Evolutionary conservation across 2,329 filamentous ascomycete genomes (phyloP).

Genomic region (Nigrospora sphaerica): DNA sequence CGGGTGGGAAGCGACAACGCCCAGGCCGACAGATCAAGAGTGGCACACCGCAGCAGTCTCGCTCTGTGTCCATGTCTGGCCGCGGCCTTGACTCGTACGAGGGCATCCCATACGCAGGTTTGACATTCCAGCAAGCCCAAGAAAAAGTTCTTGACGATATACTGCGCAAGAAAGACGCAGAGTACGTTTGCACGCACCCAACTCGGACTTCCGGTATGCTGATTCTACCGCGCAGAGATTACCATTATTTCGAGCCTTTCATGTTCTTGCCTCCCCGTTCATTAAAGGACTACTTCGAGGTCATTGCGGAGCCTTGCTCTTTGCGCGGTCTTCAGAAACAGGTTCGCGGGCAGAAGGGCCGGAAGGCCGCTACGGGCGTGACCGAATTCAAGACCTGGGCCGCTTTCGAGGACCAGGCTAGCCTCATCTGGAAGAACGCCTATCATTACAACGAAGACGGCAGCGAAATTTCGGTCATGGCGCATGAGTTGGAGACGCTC

Average conservation of each 20-base stretch:
- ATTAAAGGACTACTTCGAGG: constrained; percentile 78
- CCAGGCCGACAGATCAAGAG: constrained; percentile 27
- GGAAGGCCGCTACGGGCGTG: constrained; percentile 53
- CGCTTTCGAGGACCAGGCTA: constrained; percentile 71
- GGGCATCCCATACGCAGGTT: constrained; percentile 57
- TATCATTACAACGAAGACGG: constrained; percentile 88
- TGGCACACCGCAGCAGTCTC: constrained; percentile 24
- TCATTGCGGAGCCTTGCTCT: constrained; percentile 76
- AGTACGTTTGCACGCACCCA: constrained; percentile 37
- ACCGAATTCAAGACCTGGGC: constrained; percentile 77
- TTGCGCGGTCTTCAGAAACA: constrained; percentile 71
- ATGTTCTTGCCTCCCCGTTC: constrained; percentile 68
- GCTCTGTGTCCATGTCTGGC: constrained; percentile 25
- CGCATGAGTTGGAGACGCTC: constrained; percentile 69
- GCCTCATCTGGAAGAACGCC: constrained; percentile 81
- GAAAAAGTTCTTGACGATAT: constrained; percentile 77
- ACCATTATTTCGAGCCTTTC: constrained; percentile 66
- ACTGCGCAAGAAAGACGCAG: constrained; percentile 59
- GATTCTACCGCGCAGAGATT: constrained; percentile 49
- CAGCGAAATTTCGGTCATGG: constrained; percentile 73
- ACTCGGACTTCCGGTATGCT: neutral
- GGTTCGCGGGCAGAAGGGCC: constrained; percentile 65
- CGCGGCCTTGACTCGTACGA: constrained; percentile 45
- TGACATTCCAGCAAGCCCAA: constrained; percentile 77
- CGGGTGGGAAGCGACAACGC: constrained; percentile 13